Evolutionary conservation across 306 rosid species (phyloP), one percentile per base, ranked within the genome.

Genomic region (Rosa multiflora): DNA sequence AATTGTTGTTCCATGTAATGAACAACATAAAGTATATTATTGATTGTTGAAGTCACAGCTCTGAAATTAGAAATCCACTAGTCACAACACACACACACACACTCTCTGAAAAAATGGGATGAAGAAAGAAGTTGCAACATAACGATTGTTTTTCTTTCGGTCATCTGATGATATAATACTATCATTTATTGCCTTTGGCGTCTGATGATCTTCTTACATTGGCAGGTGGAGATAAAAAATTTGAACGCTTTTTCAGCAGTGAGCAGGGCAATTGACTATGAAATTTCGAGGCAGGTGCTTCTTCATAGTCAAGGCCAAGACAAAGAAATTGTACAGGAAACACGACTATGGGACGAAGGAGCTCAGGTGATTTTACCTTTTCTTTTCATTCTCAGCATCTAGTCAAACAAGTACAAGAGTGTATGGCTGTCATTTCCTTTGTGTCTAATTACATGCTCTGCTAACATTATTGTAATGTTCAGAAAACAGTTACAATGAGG

Each of bases 401-500:
- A 9, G 7, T 62, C 20, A 9, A 69, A 75, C 75, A 58, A 80
- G 55, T 73, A 47, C 70, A 67, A 55, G 71, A 73, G 70, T 40
- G 13, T 52, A 14, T 80, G 26, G 49, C 72, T 67, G 20, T 61
- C 64, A 73, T 76, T 37, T 48, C 74, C 48, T 79, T 76, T 80
- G 55, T 43, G 79, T 84, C 59, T 73, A 62, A 72, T 81, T 75
- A 78, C 75, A 75, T 79, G 62, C 70, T 55, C 74, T 32, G 47
- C 49, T 46, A 73, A 73, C 78, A 75, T 21, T 78, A 79, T 84
- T 84, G 21, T 40, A 49, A 59, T 80, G 78, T 61, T 76, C 86
- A 88, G 99, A 90, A 83, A 87, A 92, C 97, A 70, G 85, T 95
- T 80, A 88, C 97, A 78, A 95, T 95, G 99, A 95, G 99, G 91